phyloP scores from a whole-genome alignment of 2,329 filamentous ascomycete species.

The Alternaria solani region DNA sequence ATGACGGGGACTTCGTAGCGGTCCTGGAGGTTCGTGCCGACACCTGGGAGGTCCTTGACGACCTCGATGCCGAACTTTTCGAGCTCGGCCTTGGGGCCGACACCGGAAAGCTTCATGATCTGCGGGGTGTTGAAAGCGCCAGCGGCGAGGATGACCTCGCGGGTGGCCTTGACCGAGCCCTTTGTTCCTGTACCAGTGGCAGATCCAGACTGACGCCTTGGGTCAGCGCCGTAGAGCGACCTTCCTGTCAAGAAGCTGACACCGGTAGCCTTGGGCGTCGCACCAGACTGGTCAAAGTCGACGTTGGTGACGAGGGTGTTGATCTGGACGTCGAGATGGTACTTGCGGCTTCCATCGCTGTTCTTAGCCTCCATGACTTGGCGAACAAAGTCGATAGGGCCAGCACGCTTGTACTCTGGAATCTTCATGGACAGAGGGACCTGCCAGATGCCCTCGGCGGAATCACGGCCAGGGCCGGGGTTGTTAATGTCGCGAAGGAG shows the following conservation, averaged over 20 bases:
- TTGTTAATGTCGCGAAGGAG: conserved; percentile 62
- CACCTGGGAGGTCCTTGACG: conserved; percentile 65
- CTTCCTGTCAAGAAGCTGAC: conserved; percentile 53
- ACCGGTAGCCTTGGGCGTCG: conserved; percentile 58
- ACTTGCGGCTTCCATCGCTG: conserved; percentile 60
- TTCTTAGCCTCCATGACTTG: conserved; percentile 58
- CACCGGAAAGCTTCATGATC: conserved; percentile 68
- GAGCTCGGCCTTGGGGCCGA: conserved; percentile 65
- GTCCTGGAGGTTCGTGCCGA: conserved; percentile 71
- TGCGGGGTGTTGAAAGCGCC: conserved; percentile 71
- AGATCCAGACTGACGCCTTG: conserved; percentile 30
- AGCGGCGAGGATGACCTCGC: conserved; percentile 39
- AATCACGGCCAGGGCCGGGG: conserved; percentile 55
- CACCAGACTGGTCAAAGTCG: conserved; percentile 66
- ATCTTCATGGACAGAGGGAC: conserved; percentile 63
- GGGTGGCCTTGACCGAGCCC: conserved; percentile 39
- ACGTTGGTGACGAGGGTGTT: conserved; percentile 73
- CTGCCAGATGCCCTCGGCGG: conserved; percentile 61
- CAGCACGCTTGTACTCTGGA: conserved; percentile 55
- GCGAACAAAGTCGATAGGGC: conserved; percentile 64
- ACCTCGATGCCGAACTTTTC: conserved; percentile 62
- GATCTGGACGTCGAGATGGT: conserved; percentile 63
- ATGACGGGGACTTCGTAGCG: conserved; percentile 61
- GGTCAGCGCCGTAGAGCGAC: conserved; percentile 52
- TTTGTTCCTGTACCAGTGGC: conserved; percentile 20